Conservation (phyloP, 1,284 basidiomycete species). For the Pulveroboletus sp. region DNA sequence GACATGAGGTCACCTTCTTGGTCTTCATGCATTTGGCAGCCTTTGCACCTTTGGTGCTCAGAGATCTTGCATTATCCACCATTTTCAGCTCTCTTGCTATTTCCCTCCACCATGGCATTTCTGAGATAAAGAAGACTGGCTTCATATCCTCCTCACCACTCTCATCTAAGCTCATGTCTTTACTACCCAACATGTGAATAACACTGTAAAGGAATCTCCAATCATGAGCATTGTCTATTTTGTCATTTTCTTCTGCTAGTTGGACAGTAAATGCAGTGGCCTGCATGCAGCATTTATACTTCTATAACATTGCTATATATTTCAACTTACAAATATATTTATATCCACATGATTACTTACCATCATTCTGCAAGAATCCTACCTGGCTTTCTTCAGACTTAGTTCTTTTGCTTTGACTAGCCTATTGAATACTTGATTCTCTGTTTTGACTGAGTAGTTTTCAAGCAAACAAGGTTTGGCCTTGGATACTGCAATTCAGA, state of each 20-base stretch:
- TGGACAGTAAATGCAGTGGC: background rate
- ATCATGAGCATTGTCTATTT: background rate
- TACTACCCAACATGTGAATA: background rate
- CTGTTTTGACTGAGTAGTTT: too few relatives aligned
- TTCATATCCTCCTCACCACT: too few relatives aligned
- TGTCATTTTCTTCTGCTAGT: background rate
- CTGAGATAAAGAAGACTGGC: background rate
- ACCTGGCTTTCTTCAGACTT: too few relatives aligned
- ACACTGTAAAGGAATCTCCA: background rate
- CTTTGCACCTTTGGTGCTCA: too few relatives aligned
- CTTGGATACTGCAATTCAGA: too few relatives aligned
- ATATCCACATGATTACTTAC: background rate
- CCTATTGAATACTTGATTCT: background rate
- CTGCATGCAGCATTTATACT: background rate
- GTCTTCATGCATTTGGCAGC: too few relatives aligned
- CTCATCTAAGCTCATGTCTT: conserved; percentile 1
- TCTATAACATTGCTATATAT: background rate
- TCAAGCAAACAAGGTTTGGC: background rate
- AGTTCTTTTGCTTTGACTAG: too few relatives aligned
- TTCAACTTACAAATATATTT: too few relatives aligned
- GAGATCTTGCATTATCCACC: too few relatives aligned
- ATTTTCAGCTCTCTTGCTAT: background rate
- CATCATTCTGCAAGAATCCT: too few relatives aligned
- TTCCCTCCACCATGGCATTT: conserved; percentile 2
- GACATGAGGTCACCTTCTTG: too few relatives aligned